A percentile compares a stretch with the other conserved stretches of the same genome.
Conservation (phyloP, 192 early-diverging fungal genomes). For the Linderina pennispora region DNA sequence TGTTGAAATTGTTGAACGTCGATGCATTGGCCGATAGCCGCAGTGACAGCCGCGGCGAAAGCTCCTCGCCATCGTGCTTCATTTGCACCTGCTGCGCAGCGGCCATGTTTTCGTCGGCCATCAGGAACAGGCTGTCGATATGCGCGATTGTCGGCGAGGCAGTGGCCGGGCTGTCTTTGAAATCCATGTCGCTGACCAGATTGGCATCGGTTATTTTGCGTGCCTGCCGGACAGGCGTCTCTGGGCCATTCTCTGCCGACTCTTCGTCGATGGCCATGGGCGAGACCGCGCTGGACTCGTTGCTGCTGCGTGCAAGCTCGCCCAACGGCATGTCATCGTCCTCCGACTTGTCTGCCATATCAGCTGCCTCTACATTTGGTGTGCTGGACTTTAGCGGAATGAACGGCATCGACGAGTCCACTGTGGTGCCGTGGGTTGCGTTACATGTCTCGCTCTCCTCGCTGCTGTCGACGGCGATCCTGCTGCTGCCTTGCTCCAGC, state of each 20-base stretch:
- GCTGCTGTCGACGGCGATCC: neutral
- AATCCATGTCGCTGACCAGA: too few species aligned
- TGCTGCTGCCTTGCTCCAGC: neutral
- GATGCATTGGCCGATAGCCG: conserved; percentile 28
- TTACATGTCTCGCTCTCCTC: too few species aligned
- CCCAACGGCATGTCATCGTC: neutral
- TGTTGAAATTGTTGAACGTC: conserved; percentile 11
- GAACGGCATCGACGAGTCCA: neutral
- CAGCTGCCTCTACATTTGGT: too few species aligned
- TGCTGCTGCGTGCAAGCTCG: neutral
- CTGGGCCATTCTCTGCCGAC: neutral
- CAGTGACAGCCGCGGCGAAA: conserved; percentile 36
- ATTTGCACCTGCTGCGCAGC: neutral
- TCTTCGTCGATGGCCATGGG: too few species aligned
- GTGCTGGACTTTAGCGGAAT: too few species aligned
- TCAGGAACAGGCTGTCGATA: neutral
- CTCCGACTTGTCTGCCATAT: neutral
- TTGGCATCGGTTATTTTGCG: too few species aligned
- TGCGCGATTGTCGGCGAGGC: neutral
- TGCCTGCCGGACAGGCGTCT: neutral
- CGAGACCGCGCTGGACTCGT: too few species aligned
- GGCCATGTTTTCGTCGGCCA: too few species aligned
- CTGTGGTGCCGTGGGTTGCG: neutral
- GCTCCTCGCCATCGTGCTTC: conserved; percentile 1
- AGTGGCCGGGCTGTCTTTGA: neutral